A percentile compares a stretch with the other conserved stretches of the same genome.
Evolutionary conservation across 1,139 yeast species (phyloP).

Genomic region (Yamadazyma friedrichii): DNA sequence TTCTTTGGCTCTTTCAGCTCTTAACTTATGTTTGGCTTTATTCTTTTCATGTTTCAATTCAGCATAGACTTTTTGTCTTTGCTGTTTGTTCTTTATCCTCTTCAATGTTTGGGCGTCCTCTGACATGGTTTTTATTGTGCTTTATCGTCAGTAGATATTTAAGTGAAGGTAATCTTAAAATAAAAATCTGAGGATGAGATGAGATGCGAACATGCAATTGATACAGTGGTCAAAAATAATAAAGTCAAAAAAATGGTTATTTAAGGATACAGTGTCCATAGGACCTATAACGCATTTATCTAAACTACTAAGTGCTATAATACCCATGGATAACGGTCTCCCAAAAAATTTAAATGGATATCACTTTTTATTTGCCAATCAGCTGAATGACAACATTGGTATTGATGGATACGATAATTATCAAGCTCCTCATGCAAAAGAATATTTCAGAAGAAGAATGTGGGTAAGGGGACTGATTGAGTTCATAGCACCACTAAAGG

Average conservation of each 20-base stretch:
- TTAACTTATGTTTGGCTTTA: slow-evolving; percentile 71
- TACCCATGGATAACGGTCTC: not conserved
- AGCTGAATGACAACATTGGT: slow-evolving; percentile 49
- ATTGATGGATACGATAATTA: slow-evolving; percentile 81
- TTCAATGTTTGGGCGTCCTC: slow-evolving; percentile 30
- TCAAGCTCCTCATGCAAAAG: slow-evolving; percentile 59
- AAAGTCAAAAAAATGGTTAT: slow-evolving; percentile 12
- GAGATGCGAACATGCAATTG: not conserved
- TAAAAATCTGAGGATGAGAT: slow-evolving; percentile 2
- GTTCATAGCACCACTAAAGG: slow-evolving; percentile 30
- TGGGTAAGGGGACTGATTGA: slow-evolving; percentile 75
- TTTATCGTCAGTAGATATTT: not conserved
- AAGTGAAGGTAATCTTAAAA: not conserved
- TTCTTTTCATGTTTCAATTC: slow-evolving; percentile 72
- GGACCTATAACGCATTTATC: slow-evolving; percentile 9
- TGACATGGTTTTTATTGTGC: slow-evolving; percentile 7
- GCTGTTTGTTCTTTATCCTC: slow-evolving; percentile 68
- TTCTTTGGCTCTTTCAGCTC: slow-evolving; percentile 78
- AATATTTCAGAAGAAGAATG: slow-evolving; percentile 59
- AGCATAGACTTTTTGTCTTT: slow-evolving; percentile 77
- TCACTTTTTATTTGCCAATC: slow-evolving; percentile 63
- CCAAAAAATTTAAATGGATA: slow-evolving; percentile 40
- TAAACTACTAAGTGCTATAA: slow-evolving; percentile 5
- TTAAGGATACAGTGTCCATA: slow-evolving; percentile 12
- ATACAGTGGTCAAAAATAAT: slow-evolving; percentile 11